Percentiles rank a stretch among this genome's conserved stretches.
Evolutionary conservation across 139 green algal genomes (phyloP).

Genomic region (Asterochloris sp.): DNA sequence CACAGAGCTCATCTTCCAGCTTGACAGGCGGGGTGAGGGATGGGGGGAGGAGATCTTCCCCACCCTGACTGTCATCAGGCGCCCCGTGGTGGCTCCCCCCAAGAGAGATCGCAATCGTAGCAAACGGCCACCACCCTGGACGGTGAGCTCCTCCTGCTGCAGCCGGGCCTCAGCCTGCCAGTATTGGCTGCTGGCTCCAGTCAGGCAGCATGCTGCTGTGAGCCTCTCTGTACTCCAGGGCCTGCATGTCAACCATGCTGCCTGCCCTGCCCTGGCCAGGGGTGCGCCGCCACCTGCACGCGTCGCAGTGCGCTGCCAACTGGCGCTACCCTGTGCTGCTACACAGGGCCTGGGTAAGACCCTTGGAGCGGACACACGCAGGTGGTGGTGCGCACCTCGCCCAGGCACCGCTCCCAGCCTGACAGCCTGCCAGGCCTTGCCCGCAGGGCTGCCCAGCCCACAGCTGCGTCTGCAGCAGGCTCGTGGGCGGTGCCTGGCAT

Average conservation of each 20-base stretch:
- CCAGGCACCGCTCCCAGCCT: too few relatives aligned
- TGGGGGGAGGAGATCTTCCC: slow-evolving; percentile 64
- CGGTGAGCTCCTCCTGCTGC: not conserved
- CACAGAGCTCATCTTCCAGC: slow-evolving; percentile 51
- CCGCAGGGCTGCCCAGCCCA: too few relatives aligned
- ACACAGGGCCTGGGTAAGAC: not conserved
- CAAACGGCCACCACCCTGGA: slow-evolving; percentile 19
- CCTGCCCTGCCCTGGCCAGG: too few relatives aligned
- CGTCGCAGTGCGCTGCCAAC: too few relatives aligned
- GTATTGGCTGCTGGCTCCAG: too few relatives aligned
- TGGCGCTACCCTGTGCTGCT: not conserved
- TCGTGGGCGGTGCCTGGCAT: too few relatives aligned
- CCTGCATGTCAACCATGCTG: too few relatives aligned
- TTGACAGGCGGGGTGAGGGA: slow-evolving; percentile 49
- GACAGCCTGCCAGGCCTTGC: too few relatives aligned
- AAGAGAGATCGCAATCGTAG: slow-evolving; percentile 14
- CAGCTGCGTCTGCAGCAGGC: slow-evolving; percentile 1
- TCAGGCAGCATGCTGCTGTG: too few relatives aligned
- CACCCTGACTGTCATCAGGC: slow-evolving; percentile 40
- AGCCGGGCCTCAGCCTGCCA: too few relatives aligned
- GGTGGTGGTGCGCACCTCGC: not conserved
- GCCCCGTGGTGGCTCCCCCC: slow-evolving; percentile 16
- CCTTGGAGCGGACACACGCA: not conserved
- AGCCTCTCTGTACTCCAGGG: too few relatives aligned
- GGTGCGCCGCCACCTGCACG: too few relatives aligned